These are phyloP conservation scores for Infundibulicybe gibba DNA, from an alignment of 768 basidiomycete species.

Conservation along the genomic window DNA sequence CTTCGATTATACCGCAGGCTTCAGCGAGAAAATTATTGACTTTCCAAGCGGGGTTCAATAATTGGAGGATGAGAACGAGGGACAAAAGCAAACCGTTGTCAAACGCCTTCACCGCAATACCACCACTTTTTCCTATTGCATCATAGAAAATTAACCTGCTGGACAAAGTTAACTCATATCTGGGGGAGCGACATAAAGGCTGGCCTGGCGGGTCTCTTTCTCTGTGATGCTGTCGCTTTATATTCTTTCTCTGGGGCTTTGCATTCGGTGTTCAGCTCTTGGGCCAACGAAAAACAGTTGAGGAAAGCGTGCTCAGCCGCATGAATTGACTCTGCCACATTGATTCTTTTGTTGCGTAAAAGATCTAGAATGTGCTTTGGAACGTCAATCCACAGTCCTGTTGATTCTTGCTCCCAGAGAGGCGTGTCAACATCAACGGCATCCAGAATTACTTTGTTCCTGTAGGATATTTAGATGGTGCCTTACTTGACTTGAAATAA, in stretches of 20 bases:
- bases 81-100: constrained; percentile 57
- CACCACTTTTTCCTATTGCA: constrained; percentile 61
- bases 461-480: constrained; percentile 15
- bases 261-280: constrained; percentile 80
- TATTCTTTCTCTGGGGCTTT: constrained; percentile 77
- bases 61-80: neutral
- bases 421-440: constrained; percentile 75
- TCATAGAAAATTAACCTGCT: constrained; percentile 81
- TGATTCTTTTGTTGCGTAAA: constrained; percentile 52
- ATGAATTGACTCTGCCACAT: constrained; percentile 79
- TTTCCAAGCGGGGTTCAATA: constrained; percentile 10
- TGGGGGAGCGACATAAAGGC: neutral
- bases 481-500: neutral
- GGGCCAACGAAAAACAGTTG: constrained; percentile 67
- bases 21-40: constrained; percentile 58
- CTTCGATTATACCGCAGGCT: constrained; percentile 53
- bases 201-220: constrained; percentile 71
- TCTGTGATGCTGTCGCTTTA: constrained; percentile 39
- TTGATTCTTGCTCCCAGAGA: constrained; percentile 69
- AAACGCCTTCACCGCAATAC: constrained; percentile 74
- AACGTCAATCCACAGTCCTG: constrained; percentile 79
- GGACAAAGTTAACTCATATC: constrained; percentile 5
- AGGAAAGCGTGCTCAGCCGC: constrained; percentile 82
- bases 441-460: constrained; percentile 66
- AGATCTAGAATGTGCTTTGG: constrained; percentile 48